Evolutionary conservation across 179 eudicot genomes (phyloP).

Genomic region (Spergularia azorica): DNA sequence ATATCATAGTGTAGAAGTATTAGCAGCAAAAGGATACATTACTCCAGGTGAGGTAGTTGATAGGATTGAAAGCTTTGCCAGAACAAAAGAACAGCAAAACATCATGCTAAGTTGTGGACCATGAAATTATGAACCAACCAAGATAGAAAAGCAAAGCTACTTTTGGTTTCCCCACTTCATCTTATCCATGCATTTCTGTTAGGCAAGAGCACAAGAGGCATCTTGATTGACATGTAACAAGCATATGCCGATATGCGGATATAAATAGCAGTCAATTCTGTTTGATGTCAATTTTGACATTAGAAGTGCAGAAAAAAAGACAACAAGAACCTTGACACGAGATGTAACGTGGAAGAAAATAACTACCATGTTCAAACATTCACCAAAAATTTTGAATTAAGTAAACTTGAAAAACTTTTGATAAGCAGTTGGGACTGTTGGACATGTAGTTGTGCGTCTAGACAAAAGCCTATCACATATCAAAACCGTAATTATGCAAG

Average conservation of each 20-base stretch:
- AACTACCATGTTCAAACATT: not conserved
- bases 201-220: slow-evolving; percentile 2
- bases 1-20: not conserved
- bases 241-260: slow-evolving; percentile 19
- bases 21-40: not conserved
- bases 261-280: not conserved
- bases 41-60: slow-evolving; percentile 8
- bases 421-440: not conserved
- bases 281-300: not conserved
- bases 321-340: not conserved
- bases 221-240: not conserved
- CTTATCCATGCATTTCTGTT: not conserved
- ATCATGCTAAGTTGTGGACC: slow-evolving; percentile 1
- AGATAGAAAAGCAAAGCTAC: not conserved
- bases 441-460: not conserved
- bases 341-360: not conserved
- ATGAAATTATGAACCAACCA: not conserved
- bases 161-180: not conserved
- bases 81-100: not conserved
- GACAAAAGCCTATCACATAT: not conserved
- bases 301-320: not conserved
- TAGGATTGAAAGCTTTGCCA: not conserved
- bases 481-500: not conserved
- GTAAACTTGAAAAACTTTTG: not conserved
- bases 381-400: not conserved